Conservation (phyloP, 164 flowering plant species). For the Liquidambar formosana region DNA sequence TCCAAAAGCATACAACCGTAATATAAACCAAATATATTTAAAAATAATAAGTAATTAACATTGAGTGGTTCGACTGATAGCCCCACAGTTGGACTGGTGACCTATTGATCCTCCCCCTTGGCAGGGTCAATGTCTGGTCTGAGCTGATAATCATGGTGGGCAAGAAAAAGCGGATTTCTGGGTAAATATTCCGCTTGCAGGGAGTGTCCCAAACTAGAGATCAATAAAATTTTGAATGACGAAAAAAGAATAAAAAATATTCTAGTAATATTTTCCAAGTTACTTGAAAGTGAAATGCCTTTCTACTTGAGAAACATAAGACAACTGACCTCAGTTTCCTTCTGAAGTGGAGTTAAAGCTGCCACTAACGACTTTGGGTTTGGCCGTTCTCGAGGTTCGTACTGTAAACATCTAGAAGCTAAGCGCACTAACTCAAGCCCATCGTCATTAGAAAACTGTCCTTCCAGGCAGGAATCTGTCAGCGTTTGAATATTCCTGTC, state of each 20-base stretch:
- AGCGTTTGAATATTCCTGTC: conserved; percentile 61
- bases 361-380: conserved; percentile 51
- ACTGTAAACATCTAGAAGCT: conserved; percentile 64
- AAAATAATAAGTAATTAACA: too few relatives aligned
- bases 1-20: too few relatives aligned
- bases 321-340: conserved; percentile 47
- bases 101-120: too few relatives aligned
- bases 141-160: too few relatives aligned
- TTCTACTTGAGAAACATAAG: conserved; percentile 1
- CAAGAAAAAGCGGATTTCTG: too few relatives aligned
- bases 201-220: too few relatives aligned
- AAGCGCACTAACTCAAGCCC: conserved; percentile 59
- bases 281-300: not conserved
- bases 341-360: conserved; percentile 59
- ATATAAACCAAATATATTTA: too few relatives aligned
- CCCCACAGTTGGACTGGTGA: too few relatives aligned
- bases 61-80: too few relatives aligned
- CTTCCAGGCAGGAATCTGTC: conserved; percentile 69
- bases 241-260: not conserved
- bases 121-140: too few relatives aligned
- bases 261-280: not conserved
- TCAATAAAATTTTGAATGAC: too few relatives aligned
- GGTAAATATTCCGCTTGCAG: too few relatives aligned
- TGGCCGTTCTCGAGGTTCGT: conserved; percentile 66
- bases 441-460: conserved; percentile 56